A percentile compares a stretch with the other conserved stretches of the same genome.
Evolutionary conservation across 495 filamentous ascomycete genomes (phyloP).

Genomic region (Podospora pseudoanserina): DNA sequence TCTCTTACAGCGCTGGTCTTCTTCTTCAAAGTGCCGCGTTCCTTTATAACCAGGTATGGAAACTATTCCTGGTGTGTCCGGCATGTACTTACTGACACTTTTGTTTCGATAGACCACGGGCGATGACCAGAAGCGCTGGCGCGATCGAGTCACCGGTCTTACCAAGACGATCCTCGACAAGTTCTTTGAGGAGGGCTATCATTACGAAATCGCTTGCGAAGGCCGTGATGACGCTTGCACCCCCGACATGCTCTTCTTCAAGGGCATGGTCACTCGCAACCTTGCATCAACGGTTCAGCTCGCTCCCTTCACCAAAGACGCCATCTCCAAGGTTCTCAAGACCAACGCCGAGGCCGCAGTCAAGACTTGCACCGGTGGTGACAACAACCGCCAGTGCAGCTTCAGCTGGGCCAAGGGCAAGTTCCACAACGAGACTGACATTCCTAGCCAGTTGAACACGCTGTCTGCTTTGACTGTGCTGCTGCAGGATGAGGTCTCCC

Average conservation of each 20-base stretch:
- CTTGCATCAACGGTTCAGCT: conserved; percentile 66
- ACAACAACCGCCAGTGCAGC: conserved; percentile 56
- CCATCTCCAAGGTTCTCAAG: conserved; percentile 57
- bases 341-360: conserved; percentile 64
- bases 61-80: neutral
- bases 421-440: conserved; percentile 58
- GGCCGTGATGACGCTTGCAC: conserved; percentile 55
- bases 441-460: conserved; percentile 63
- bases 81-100: neutral
- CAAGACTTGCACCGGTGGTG: conserved; percentile 60
- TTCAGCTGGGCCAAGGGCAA: conserved; percentile 44
- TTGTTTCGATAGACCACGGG: neutral
- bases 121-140: conserved; percentile 45
- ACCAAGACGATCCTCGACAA: conserved; percentile 57
- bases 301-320: conserved; percentile 58
- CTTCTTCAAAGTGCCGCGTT: conserved; percentile 68
- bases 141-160: conserved; percentile 54
- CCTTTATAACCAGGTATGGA: conserved; percentile 63
- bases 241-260: conserved; percentile 72
- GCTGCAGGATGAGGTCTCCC: conserved; percentile 34
- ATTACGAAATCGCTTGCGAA: conserved; percentile 69
- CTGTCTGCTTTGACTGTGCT: conserved; percentile 59
- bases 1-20: conserved; percentile 71
- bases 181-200: conserved; percentile 51
- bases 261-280: conserved; percentile 75